phyloP scores from a whole-genome alignment of 1,139 yeast genomes.

The Diutina scorzettiae region DNA sequence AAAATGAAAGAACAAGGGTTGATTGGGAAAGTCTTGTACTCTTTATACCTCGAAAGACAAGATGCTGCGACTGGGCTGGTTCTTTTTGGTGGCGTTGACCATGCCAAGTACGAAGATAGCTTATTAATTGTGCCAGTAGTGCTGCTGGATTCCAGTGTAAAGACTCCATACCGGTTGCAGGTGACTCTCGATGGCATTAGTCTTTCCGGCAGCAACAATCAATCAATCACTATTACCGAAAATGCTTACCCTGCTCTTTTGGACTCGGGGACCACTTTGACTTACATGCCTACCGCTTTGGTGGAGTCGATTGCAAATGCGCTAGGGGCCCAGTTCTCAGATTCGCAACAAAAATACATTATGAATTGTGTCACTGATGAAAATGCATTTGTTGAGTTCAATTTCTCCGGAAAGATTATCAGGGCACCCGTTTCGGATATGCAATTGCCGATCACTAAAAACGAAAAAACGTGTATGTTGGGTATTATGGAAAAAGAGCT shows the following conservation, averaged over 20 bases:
- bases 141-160: not conserved
- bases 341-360: slow-evolving; percentile 13
- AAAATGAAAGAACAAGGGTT: slow-evolving; percentile 39
- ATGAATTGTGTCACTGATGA: slow-evolving; percentile 19
- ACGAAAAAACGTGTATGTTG: not conserved
- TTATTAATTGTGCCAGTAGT: slow-evolving; percentile 8
- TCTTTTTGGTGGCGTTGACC: slow-evolving; percentile 49
- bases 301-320: slow-evolving; percentile 12
- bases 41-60: slow-evolving; percentile 36
- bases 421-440: slow-evolving; percentile 17
- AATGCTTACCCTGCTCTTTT: slow-evolving; percentile 18
- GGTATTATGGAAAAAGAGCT: not conserved
- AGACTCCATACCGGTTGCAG: not conserved
- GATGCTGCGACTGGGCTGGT: slow-evolving; percentile 26
- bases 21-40: slow-evolving; percentile 37
- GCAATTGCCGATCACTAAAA: not conserved
- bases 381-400: slow-evolving; percentile 11
- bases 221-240: not conserved
- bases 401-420: slow-evolving; percentile 16
- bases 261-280: slow-evolving; percentile 32
- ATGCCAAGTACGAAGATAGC: slow-evolving; percentile 35
- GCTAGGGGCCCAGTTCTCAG: slow-evolving; percentile 13
- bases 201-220: not conserved
- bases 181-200: not conserved
- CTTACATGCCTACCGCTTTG: slow-evolving; percentile 16